Percentiles rank a stretch among this genome's conserved stretches.
These are phyloP conservation scores for Irpex sp. DNA, from an alignment of 1,284 basidiomycete genomes.

Conservation along the genomic window DNA sequence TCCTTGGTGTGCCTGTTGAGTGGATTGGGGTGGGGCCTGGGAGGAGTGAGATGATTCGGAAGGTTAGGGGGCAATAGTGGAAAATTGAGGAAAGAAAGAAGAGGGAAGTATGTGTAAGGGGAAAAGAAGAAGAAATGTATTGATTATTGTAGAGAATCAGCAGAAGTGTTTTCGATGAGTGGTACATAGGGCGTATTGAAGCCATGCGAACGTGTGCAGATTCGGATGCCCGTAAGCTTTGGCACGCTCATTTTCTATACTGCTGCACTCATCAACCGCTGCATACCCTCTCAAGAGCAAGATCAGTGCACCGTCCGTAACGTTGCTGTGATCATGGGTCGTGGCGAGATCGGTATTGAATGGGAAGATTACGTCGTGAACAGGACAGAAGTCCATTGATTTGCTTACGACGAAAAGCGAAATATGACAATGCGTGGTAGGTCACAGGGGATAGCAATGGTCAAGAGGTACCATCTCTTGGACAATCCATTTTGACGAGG, in stretches of 20 bases:
- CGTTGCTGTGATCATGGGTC: too few relatives aligned
- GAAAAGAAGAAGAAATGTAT: too few relatives aligned
- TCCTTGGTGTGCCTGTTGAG: conserved; percentile 76
- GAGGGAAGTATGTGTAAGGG: neutral
- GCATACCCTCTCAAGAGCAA: too few relatives aligned
- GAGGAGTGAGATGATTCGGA: conserved; percentile 74
- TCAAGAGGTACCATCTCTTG: conserved; percentile 16
- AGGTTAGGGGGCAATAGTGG: conserved; percentile 5
- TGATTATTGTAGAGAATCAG: too few relatives aligned
- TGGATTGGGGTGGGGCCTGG: conserved; percentile 92
- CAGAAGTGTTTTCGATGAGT: too few relatives aligned
- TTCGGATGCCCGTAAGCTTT: too few relatives aligned
- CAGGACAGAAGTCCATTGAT: conserved; percentile 22
- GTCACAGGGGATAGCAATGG: conserved; percentile 26
- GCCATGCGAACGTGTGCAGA: too few relatives aligned
- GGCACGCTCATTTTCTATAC: too few relatives aligned
- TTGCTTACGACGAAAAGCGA: conserved; percentile 12
- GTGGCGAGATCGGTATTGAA: too few relatives aligned
- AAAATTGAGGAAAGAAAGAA: neutral
- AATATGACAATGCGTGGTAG: conserved; percentile 18
- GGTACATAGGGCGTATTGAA: too few relatives aligned
- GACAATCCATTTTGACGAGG: neutral
- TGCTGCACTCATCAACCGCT: too few relatives aligned
- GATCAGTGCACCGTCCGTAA: too few relatives aligned
- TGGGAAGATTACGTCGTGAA: conserved; percentile 21